Evolutionary conservation across 2,329 filamentous ascomycete genomes (phyloP).

Genomic region (Huntiella bhutanensis): DNA sequence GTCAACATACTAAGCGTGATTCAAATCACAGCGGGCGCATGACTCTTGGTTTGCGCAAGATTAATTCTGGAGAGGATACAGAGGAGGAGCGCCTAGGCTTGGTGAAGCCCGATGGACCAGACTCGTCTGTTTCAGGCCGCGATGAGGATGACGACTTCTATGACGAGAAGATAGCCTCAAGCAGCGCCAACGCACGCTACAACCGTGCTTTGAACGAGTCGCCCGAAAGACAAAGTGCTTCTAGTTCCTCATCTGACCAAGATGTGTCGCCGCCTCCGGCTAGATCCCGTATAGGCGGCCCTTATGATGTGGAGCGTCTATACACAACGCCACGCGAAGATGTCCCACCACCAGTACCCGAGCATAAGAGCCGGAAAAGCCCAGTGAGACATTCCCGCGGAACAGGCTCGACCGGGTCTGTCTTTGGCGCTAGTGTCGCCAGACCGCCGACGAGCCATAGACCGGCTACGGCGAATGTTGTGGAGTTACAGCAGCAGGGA

Average conservation of each 20-base stretch:
- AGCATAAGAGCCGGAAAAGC: neutral
- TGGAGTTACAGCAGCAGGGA: neutral
- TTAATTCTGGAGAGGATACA: constrained; percentile 31
- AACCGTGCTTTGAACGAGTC: neutral
- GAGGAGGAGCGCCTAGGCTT: constrained; percentile 72
- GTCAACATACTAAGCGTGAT: neutral
- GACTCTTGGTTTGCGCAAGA: constrained; percentile 9
- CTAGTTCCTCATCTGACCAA: constrained; percentile 3
- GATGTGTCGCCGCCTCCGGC: neutral
- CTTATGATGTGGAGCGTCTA: constrained; percentile 10
- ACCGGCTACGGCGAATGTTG: neutral
- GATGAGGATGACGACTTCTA: constrained; percentile 9
- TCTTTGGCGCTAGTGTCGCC: neutral
- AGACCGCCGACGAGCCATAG: constrained; percentile 1
- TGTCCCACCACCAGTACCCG: constrained; percentile 3
- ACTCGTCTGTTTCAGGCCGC: constrained; percentile 2
- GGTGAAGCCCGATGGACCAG: constrained; percentile 46
- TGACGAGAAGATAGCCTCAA: constrained; percentile 5
- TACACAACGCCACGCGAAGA: constrained; percentile 1
- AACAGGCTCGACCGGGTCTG: neutral
- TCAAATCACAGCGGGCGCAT: constrained; percentile 4
- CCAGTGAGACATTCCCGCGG: neutral
- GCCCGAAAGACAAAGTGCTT: neutral
- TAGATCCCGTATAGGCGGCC: constrained; percentile 2
- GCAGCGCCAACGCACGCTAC: neutral